These are phyloP conservation scores for Fomitopsis palustris DNA, from an alignment of 1,284 basidiomycete species.

Conservation along the genomic window DNA sequence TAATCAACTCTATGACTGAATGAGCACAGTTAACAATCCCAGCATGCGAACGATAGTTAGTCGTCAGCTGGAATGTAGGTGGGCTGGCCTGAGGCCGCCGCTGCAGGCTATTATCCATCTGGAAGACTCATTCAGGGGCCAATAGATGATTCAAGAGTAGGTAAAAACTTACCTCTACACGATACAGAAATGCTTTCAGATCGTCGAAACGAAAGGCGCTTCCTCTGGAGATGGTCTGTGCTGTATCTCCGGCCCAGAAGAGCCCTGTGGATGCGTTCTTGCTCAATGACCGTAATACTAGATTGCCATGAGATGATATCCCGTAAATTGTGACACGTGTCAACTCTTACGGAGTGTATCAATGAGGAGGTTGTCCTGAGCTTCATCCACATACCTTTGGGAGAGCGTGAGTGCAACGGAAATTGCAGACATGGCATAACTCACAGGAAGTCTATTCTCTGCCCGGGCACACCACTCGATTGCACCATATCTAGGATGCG, in stretches of 20 bases:
- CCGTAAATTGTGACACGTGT: not conserved
- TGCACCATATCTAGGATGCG: conserved; percentile 42
- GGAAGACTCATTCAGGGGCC: not conserved
- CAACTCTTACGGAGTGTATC: conserved; percentile 53
- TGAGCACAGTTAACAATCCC: conserved; percentile 63
- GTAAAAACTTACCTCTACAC: conserved; percentile 42
- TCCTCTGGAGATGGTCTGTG: conserved; percentile 71
- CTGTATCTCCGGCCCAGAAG: conserved; percentile 80
- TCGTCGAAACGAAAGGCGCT: conserved; percentile 73
- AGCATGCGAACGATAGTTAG: conserved; percentile 70
- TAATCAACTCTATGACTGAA: conserved; percentile 58
- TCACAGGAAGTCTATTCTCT: conserved; percentile 51
- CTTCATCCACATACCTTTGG: conserved; percentile 67
- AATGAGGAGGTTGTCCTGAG: conserved; percentile 67
- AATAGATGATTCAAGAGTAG: not conserved
- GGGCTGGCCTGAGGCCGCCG: conserved; percentile 28
- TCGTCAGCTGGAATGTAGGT: conserved; percentile 50
- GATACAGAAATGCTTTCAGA: conserved; percentile 61
- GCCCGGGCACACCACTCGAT: conserved; percentile 32
- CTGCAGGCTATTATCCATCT: not conserved
- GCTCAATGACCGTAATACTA: conserved; percentile 61
- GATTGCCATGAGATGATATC: not conserved
- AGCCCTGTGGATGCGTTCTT: conserved; percentile 55
- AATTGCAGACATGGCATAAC: not conserved
- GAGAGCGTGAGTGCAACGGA: not conserved